Base-by-base conservation (phyloP, 352 stramenopile genomes). In the Globisporangium paroecandrum region DNA sequence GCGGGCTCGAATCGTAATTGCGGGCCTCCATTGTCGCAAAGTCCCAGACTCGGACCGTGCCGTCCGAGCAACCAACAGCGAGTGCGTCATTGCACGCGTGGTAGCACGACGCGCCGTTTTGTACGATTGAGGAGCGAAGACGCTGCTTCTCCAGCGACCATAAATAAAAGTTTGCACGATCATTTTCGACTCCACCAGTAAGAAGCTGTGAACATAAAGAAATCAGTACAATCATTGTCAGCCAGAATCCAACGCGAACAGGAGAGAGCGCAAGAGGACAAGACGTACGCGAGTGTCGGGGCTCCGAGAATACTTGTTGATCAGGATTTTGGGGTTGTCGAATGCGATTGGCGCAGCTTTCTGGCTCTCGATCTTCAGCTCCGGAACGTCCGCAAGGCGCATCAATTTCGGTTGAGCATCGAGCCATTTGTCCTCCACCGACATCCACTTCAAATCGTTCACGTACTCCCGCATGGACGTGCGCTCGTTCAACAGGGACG, bases 401-500 rank as follows among this genome's bases (percentile, higher is more conserved):
- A 93, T 58, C 12, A 68, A 65, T 22, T 74, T 67, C 10, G 82
- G 77, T 9, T 66, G 69, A 47, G 79, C 75, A n/a, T 85, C 68
- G 29, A 95, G 80, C 80, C 83, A 91, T 61, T 88, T 83, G 49
- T 83, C 77, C 51, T 96, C 89, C 13, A 76, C 70, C 25, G 83
- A 77, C 80, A 96, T 93, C 25, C 79, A 71, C 54, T 90, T 90
- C 54, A 96, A 70, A 77, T 95, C 87, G 56, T 87, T 77, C 32
- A 94, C 83, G 41, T 96, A 96, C 71, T 96, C 87, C 15, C 86
- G 87, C 78, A 96, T 90, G 3, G 87, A 93, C 12, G 85, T 94
- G 56, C 84, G 84, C 38, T 96, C 89, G 69, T 87, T 93, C 62
- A 94, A 66, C 34, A 96, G 66, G 29, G 87, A 96, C 3, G 85